Evolutionary conservation across 768 basidiomycete genomes (phyloP).

Genomic region (Myochromella boudieri): DNA sequence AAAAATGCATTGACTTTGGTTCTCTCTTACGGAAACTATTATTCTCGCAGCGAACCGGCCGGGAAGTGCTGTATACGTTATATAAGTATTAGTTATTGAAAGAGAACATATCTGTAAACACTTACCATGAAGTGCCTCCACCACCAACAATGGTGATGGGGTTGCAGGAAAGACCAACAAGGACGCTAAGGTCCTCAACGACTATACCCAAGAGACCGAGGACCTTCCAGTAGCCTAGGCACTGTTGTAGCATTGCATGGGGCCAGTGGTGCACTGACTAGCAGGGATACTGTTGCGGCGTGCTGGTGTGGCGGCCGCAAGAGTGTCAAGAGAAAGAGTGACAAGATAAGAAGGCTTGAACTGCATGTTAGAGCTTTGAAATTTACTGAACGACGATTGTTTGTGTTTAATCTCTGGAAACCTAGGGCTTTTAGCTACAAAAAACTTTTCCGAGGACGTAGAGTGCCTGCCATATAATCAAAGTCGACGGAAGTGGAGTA

Average conservation of each 20-base stretch:
- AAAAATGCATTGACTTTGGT: not conserved
- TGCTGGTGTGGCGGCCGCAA: conserved; percentile 23
- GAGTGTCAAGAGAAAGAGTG: conserved; percentile 14
- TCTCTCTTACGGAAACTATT: conserved; percentile 24
- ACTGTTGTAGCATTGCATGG: conserved; percentile 30
- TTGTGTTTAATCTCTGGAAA: no score
- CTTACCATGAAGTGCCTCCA: conserved; percentile 19
- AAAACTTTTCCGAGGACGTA: no score
- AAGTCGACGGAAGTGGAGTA: no score
- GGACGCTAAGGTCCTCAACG: conserved; percentile 21
- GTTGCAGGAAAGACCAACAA: conserved; percentile 25
- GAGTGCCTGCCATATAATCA: no score
- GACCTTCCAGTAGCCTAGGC: conserved; percentile 16
- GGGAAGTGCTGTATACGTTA: conserved; percentile 22
- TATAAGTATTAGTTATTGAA: no score
- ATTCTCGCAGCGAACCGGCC: conserved; percentile 29
- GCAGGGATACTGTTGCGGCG: not conserved
- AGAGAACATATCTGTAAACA: not conserved
- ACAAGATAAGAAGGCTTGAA: conserved; percentile 12
- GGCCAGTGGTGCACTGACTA: conserved; percentile 23
- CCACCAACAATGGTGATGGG: conserved; percentile 26
- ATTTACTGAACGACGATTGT: no score
- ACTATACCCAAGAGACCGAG: conserved; percentile 25
- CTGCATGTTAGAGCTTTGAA: no score
- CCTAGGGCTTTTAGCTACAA: no score